Evolutionary conservation across 1,139 yeast genomes (phyloP), one percentile per base, ranked within the genome.

Genomic region (Zygosaccharomyces pseudobailii): DNA sequence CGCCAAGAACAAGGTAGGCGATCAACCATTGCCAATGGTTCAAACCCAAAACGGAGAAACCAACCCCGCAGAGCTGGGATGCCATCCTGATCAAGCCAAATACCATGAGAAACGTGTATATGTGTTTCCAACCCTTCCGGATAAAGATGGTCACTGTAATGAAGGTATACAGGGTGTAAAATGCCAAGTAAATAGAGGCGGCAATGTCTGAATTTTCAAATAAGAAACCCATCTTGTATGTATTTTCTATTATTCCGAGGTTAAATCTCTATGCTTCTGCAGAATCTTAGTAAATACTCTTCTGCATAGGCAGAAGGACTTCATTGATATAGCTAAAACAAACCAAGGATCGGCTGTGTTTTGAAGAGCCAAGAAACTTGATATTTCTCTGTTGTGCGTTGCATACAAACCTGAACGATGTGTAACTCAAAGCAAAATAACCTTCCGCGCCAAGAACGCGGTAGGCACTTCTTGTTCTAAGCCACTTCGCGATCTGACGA

Each of bases 41-140:
- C 9, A 69, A 66, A 17, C 68, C 76, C 43, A 71, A 59, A 21
- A 64, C 58, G 31, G 73, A 61, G 50, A 73, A 71, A 2, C 68
- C 67, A 17, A 57, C 48, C 6, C 55, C 62, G 37, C 51, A 49
- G 9, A 57, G 40, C 49, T 58, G 61, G 9, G 47, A 49, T n/a
- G 58, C 49, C 27, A 38, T 10, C 17, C 68, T 24, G 30, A 42
- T 42, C 10, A 35, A 9, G 27, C 45, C 45, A 28, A 42, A 42
- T 8, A 27, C 10, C 40, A 42, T 8, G n/a, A 42, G 45, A 9
- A 42, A 42, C n/a, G 45, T 42, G 22, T 42, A 42, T 8, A 42
- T 24, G 40, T 35, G 40, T 25, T 36, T 42, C 28, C 24, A 42
- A 19, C 45, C 45, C 27, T 42, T 35, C 27, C 21, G 25, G 23